Conservation (phyloP, 2,329 filamentous ascomycete species). For the Trichoderma endophyticum region DNA sequence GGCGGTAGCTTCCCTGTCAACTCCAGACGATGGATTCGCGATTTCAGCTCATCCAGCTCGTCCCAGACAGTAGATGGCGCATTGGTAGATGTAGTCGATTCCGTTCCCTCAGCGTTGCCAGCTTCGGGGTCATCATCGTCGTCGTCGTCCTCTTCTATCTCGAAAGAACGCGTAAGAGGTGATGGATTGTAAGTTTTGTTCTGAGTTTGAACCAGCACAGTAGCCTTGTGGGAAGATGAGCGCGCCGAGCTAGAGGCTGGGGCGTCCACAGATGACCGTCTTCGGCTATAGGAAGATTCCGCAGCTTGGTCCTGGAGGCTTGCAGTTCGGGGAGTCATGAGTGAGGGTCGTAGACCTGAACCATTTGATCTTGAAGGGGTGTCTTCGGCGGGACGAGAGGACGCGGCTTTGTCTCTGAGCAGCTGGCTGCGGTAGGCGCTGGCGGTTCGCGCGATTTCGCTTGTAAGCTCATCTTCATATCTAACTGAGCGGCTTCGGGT, state of each 20-base stretch:
- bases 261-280: slow-evolving; percentile 47
- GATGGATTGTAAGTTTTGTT: slow-evolving; percentile 54
- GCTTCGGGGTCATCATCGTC: slow-evolving; percentile 29
- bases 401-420: slow-evolving; percentile 36
- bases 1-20: slow-evolving; percentile 82
- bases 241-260: slow-evolving; percentile 41
- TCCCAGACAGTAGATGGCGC: slow-evolving; percentile 96
- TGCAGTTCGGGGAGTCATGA: slow-evolving; percentile 48
- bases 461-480: slow-evolving; percentile 45
- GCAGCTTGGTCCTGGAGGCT: slow-evolving; percentile 44
- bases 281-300: slow-evolving; percentile 32
- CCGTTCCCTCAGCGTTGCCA: slow-evolving; percentile 63
- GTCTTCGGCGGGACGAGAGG: slow-evolving; percentile 38
- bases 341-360: slow-evolving; percentile 40
- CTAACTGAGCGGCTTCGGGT: slow-evolving; percentile 27
- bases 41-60: slow-evolving; percentile 92
- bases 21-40: slow-evolving; percentile 85
- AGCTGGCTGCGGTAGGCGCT: slow-evolving; percentile 43
- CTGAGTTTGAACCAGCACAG: slow-evolving; percentile 25
- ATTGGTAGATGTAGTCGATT: slow-evolving; percentile 83
- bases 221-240: slow-evolving; percentile 42
- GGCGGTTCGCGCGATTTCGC: slow-evolving; percentile 40
- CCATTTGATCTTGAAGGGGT: slow-evolving; percentile 33
- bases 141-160: slow-evolving; percentile 32
- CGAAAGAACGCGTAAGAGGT: slow-evolving; percentile 49